Evolutionary conservation across 2,329 filamentous ascomycete species (phyloP).

Genomic region (Exophiala lecanii-corni): DNA sequence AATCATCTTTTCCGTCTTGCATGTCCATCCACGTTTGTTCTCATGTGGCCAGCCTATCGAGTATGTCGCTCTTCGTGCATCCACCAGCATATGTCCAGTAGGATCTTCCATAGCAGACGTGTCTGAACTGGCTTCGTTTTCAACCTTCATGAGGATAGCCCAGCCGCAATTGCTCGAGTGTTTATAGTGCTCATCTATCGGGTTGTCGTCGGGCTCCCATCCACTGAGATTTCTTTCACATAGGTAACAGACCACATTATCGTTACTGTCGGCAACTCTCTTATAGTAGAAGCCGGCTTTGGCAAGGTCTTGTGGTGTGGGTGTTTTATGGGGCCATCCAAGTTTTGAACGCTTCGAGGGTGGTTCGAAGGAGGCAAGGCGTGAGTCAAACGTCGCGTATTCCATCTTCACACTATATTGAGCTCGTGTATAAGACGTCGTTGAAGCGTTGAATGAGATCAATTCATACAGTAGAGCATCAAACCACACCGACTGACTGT

Average conservation of each 20-base stretch:
- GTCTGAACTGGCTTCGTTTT: constrained; percentile 58
- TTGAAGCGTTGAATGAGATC: background rate
- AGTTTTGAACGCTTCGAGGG: constrained; percentile 55
- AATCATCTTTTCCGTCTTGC: constrained; percentile 84
- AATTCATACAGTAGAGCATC: background rate
- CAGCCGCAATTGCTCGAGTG: constrained; percentile 81
- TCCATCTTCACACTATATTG: constrained; percentile 13
- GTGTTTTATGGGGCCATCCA: constrained; percentile 72
- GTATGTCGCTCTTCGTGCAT: constrained; percentile 80
- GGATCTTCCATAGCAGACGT: constrained; percentile 67
- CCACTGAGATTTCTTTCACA: constrained; percentile 81
- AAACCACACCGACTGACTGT: constrained; percentile 1
- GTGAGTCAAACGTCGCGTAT: constrained; percentile 61
- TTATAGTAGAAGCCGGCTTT: constrained; percentile 87
- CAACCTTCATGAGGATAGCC: constrained; percentile 65
- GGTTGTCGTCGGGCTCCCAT: constrained; percentile 84
- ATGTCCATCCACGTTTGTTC: constrained; percentile 78
- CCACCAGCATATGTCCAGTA: constrained; percentile 62
- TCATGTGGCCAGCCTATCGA: constrained; percentile 85
- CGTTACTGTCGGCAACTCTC: constrained; percentile 67
- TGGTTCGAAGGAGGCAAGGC: constrained; percentile 73
- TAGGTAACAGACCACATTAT: constrained; percentile 87
- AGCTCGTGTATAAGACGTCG: background rate
- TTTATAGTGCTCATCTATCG: constrained; percentile 77
- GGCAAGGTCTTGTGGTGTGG: constrained; percentile 70